Evolutionary conservation across 371 early-diverging fungal genomes (phyloP).

Genomic region (Rhizopus sp.): DNA sequence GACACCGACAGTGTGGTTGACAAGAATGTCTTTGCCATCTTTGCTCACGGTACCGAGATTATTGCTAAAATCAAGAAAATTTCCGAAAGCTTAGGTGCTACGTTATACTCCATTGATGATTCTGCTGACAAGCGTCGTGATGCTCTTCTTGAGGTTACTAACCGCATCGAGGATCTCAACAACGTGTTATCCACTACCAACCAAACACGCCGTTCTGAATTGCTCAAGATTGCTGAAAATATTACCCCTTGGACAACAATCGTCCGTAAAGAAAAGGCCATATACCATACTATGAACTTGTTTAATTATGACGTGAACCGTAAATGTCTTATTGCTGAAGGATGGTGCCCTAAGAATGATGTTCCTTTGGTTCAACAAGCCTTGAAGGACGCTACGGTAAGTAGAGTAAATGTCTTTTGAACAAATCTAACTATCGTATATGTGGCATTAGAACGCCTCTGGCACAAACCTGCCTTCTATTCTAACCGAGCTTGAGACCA

Average conservation of each 20-base stretch:
- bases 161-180: conserved; percentile 54
- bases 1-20: conserved; percentile 77
- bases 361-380: conserved; percentile 80
- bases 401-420: conserved; percentile 5
- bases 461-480: conserved; percentile 88
- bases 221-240: conserved; percentile 80
- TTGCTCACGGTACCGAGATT: conserved; percentile 93
- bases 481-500: conserved; percentile 83
- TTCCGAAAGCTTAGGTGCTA: conserved; percentile 93
- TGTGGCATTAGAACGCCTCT: conserved; percentile 64
- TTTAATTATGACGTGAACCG: conserved; percentile 92
- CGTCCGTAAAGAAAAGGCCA: conserved; percentile 96
- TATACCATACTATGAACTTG: conserved; percentile 94
- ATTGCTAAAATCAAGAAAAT: conserved; percentile 91
- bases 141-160: conserved; percentile 70
- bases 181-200: conserved; percentile 82
- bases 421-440: neutral
- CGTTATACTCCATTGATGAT: conserved; percentile 88
- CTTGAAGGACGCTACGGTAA: conserved; percentile 79
- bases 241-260: conserved; percentile 87
- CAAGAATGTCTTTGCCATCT: conserved; percentile 96
- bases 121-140: conserved; percentile 83
- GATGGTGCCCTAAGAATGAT: conserved; percentile 93
- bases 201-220: conserved; percentile 81
- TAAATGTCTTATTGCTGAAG: conserved; percentile 96